Evolutionary conservation across 2,329 filamentous ascomycete species (phyloP).

Genomic region (Alternaria longipes): DNA sequence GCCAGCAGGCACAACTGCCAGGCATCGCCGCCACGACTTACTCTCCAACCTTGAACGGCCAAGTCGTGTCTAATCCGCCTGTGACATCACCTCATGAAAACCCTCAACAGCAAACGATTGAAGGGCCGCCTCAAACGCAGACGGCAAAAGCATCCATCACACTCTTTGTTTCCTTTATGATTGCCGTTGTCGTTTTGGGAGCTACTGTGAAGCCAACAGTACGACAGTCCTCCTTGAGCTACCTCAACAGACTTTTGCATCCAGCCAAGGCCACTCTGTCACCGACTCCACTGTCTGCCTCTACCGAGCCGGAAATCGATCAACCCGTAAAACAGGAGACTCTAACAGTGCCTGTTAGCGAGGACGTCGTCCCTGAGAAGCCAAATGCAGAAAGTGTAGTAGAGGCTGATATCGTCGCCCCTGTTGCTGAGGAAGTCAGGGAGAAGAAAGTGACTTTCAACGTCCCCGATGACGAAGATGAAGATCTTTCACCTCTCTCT

Average conservation of each 20-base stretch:
- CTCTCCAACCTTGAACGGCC: slow-evolving; percentile 29
- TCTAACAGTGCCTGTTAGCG: slow-evolving; percentile 3
- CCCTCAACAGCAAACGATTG: slow-evolving; percentile 26
- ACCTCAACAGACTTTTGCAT: slow-evolving; percentile 25
- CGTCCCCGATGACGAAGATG: slow-evolving; percentile 45
- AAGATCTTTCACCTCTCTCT: slow-evolving; percentile 44
- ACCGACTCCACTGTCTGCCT: slow-evolving; percentile 16
- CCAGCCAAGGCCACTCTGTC: slow-evolving; percentile 18
- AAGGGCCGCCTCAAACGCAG: slow-evolving; percentile 27
- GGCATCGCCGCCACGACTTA: slow-evolving; percentile 41
- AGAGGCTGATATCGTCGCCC: slow-evolving; percentile 14
- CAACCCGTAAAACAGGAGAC: slow-evolving; percentile 10
- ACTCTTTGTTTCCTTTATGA: slow-evolving; percentile 17
- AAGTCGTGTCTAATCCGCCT: slow-evolving; percentile 33
- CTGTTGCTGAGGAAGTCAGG: slow-evolving; percentile 30
- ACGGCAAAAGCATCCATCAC: slow-evolving; percentile 23
- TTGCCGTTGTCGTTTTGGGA: slow-evolving; percentile 19
- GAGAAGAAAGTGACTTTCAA: slow-evolving; percentile 48
- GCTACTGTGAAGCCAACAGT: slow-evolving; percentile 24
- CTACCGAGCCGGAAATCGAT: slow-evolving; percentile 11
- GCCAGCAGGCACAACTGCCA: slow-evolving; percentile 28
- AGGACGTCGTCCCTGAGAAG: slow-evolving; percentile 15
- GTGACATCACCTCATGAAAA: slow-evolving; percentile 30
- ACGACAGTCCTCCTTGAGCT: slow-evolving; percentile 25
- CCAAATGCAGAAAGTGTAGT: slow-evolving; percentile 6